Conservation (phyloP, 805 yeast genomes). For the Schwanniomyces sp. region DNA sequence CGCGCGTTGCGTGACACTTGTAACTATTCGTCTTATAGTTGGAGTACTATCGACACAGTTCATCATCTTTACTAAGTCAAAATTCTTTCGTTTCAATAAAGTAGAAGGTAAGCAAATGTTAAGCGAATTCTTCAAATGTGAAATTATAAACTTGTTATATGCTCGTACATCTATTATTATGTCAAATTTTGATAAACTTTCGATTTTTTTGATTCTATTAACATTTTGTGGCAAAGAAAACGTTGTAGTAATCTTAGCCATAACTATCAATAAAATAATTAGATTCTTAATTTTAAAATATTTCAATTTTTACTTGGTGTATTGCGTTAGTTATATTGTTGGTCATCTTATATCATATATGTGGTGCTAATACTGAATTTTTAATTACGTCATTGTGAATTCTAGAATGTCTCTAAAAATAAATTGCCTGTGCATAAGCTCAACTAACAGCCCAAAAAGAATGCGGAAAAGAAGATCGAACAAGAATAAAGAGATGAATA, state of each 20-base stretch:
- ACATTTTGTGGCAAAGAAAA: slow-evolving; percentile 4
- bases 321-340: not conserved
- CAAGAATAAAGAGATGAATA: not conserved
- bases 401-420: slow-evolving; percentile 1
- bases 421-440: not conserved
- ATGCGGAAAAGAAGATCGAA: not conserved
- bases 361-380: not conserved
- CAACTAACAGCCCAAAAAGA: not conserved
- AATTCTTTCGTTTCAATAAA: slow-evolving; percentile 37
- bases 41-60: slow-evolving; percentile 20
- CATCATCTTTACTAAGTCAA: slow-evolving; percentile 30
- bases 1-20: slow-evolving; percentile 14
- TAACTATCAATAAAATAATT: not conserved
- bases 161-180: slow-evolving; percentile 37
- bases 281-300: not conserved
- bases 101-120: slow-evolving; percentile 47
- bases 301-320: not conserved
- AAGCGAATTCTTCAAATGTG: slow-evolving; percentile 29
- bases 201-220: not conserved
- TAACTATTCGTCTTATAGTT: not conserved
- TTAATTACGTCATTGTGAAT: slow-evolving; percentile 4
- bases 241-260: not conserved
- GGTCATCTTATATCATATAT: not conserved
- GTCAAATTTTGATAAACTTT: slow-evolving; percentile 18
- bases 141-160: slow-evolving; percentile 30